Base-by-base conservation (phyloP, 495 filamentous ascomycete genomes). In the Extremus antarcticus region DNA sequence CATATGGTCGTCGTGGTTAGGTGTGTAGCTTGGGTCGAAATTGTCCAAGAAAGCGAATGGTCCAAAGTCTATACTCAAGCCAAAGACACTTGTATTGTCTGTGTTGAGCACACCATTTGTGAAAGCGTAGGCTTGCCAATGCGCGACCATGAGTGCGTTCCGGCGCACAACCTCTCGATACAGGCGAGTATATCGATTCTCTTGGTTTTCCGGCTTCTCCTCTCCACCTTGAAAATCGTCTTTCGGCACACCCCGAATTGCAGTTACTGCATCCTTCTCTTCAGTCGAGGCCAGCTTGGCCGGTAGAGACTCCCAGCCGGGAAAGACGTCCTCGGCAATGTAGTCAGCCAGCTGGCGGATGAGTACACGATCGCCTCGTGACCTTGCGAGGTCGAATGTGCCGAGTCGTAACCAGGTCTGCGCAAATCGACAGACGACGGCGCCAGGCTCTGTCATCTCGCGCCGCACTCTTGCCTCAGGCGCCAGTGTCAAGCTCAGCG, bases 91-190 rank as follows among this genome's bases (percentile, higher is more conserved):
- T 0, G 91, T 98, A 66, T 98, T 98, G 66, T 98, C 92, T 0
- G 92, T 96, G 63, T 95, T 91, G 29, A 98, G 73, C 20, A 98
- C 92, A 17, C 92, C 92, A 64, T 98, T 98, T 78, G 91, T 96
- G 71, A 98, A 98, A 13, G 86, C 92, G 70, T 95, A 96, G 20
- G 87, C 87, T 70, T 98, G 92, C 92, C 92, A 98, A 53, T 82
- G 79, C 11, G 92, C 92, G 1, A 96, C 90, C 0, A 87, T 95
- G 40, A 80, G 76, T 0, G 92, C 92, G 63, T 96, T 98, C 45
- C 86, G 79, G 0, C 87, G 83, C 16, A 81, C 81, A 48, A 98
- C 85, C 61, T 94, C 90, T 48, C 92, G 80, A 68, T 94, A 98
- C 9, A 97, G 76, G 11, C 88, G 77, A 2, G 84, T 76, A 67